phyloP scores from a whole-genome alignment of 1,284 basidiomycete genomes.

The Ganoderma lucidum region DNA sequence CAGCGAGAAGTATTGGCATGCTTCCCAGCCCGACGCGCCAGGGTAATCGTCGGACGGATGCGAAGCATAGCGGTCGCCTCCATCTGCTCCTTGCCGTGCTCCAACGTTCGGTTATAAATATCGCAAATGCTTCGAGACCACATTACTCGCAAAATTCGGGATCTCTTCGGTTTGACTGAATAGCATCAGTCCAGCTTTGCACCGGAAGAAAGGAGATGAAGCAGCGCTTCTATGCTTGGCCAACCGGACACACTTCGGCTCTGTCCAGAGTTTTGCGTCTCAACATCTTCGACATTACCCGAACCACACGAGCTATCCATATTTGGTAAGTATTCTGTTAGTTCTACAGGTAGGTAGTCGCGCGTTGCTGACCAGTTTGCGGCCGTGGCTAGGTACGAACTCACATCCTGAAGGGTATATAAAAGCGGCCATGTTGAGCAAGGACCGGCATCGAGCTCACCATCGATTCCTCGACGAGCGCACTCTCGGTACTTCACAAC shows the following conservation, averaged over 20 bases:
- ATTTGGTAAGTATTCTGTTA: constrained; percentile 14
- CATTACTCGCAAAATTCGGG: constrained; percentile 19
- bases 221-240: constrained; percentile 8
- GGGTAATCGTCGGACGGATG: constrained; percentile 25
- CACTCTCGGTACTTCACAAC: constrained; percentile 20
- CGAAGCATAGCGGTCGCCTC: constrained; percentile 3
- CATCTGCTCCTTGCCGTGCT: constrained; percentile 6
- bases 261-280: constrained; percentile 10
- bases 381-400: neutral
- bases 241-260: constrained; percentile 25
- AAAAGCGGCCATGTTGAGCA: constrained; percentile 16
- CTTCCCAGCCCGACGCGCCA: neutral
- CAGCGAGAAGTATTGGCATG: constrained; percentile 1
- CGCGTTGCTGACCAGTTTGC: neutral
- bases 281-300: constrained; percentile 23
- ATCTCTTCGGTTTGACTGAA: constrained; percentile 21
- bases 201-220: constrained; percentile 5
- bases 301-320: neutral
- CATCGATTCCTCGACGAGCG: constrained; percentile 26
- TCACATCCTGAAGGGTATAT: constrained; percentile 15
- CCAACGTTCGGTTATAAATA: constrained; percentile 17
- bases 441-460: constrained; percentile 29
- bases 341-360: constrained; percentile 13
- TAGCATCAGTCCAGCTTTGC: constrained; percentile 17
- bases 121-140: constrained; percentile 21